phyloP scores from a whole-genome alignment of 495 filamentous ascomycete species.

The Podospora comata region DNA sequence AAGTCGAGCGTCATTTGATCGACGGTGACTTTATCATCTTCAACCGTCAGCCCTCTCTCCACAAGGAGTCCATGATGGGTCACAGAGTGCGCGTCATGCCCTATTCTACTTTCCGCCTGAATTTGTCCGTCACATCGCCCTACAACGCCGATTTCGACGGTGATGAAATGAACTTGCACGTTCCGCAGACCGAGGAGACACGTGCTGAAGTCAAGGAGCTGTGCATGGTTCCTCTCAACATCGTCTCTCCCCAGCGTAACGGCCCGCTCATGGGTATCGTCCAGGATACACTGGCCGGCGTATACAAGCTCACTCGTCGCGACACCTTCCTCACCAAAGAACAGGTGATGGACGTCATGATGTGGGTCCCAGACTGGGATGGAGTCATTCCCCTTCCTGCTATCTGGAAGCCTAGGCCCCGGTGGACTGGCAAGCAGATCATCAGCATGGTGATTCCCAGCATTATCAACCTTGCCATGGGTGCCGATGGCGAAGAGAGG shows the following conservation, averaged over 20 bases:
- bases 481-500: slow-evolving; percentile 46
- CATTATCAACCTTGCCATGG: slow-evolving; percentile 75
- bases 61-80: slow-evolving; percentile 99
- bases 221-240: slow-evolving; percentile 94
- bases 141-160: slow-evolving; percentile 99
- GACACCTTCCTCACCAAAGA: slow-evolving; percentile 88
- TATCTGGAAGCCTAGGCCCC: slow-evolving; percentile 83
- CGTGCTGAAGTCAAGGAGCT: slow-evolving; percentile 87
- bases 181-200: slow-evolving; percentile 96
- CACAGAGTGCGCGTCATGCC: slow-evolving; percentile 97
- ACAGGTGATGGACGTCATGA: slow-evolving; percentile 88
- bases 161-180: slow-evolving; percentile 98
- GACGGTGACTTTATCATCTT: slow-evolving; percentile 98
- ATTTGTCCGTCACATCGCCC: slow-evolving; percentile 93
- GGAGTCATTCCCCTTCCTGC: slow-evolving; percentile 87
- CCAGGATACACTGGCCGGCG: slow-evolving; percentile 92
- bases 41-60: slow-evolving; percentile 96
- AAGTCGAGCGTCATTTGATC: slow-evolving; percentile 92
- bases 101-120: slow-evolving; percentile 95
- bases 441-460: slow-evolving; percentile 87
- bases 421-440: slow-evolving; percentile 99
- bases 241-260: slow-evolving; percentile 97
- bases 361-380: slow-evolving; percentile 98
- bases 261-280: slow-evolving; percentile 99
- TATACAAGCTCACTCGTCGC: slow-evolving; percentile 92